phyloP scores from a whole-genome alignment of 1,139 yeast genomes.

The Diutina mesorugosa region DNA sequence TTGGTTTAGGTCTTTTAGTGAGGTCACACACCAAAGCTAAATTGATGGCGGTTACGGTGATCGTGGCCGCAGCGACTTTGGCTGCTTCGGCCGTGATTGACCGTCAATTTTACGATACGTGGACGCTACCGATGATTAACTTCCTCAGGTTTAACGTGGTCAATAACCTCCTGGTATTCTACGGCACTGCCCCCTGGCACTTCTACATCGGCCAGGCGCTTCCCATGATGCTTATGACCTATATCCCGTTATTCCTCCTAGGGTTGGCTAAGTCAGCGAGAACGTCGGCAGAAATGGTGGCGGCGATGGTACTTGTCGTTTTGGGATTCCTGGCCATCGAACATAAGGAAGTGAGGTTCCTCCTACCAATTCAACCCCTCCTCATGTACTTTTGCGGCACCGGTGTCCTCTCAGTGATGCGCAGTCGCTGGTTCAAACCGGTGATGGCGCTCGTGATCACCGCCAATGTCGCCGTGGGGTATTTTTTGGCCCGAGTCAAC shows the following conservation, averaged over 20 bases:
- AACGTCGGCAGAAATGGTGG: conserved; percentile 3
- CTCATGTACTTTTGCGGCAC: conserved; percentile 4
- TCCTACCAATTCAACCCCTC: conserved; percentile 79
- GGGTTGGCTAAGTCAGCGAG: conserved; percentile 6
- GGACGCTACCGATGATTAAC: conserved; percentile 52
- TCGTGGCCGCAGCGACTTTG: conserved; percentile 13
- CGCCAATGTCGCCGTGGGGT: conserved; percentile 31
- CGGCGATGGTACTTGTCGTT: conserved; percentile 21
- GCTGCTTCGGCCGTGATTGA: conserved; percentile 33
- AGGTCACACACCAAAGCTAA: conserved; percentile 4
- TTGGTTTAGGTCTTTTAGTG: conserved; percentile 32
- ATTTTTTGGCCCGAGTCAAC: conserved; percentile 49
- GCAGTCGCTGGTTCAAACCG: conserved; percentile 11
- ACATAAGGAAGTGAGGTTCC: conserved; percentile 87
- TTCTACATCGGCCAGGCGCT: conserved; percentile 75
- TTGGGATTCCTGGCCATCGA: conserved; percentile 46
- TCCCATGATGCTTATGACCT: conserved; percentile 61
- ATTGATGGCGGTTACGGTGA: conserved; percentile 4
- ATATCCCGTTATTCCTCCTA: conserved; percentile 32
- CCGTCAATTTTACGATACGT: conserved; percentile 41
- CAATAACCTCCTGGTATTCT: conserved; percentile 63
- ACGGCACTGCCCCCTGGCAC: conserved; percentile 79
- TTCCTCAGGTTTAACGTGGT: conserved; percentile 69
- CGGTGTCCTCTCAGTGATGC: conserved; percentile 4
- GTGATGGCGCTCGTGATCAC: background rate